A percentile compares a stretch with the other conserved stretches of the same genome.
Conservation (phyloP, 2,329 filamentous ascomycete genomes). For the Nemania sp. region DNA sequence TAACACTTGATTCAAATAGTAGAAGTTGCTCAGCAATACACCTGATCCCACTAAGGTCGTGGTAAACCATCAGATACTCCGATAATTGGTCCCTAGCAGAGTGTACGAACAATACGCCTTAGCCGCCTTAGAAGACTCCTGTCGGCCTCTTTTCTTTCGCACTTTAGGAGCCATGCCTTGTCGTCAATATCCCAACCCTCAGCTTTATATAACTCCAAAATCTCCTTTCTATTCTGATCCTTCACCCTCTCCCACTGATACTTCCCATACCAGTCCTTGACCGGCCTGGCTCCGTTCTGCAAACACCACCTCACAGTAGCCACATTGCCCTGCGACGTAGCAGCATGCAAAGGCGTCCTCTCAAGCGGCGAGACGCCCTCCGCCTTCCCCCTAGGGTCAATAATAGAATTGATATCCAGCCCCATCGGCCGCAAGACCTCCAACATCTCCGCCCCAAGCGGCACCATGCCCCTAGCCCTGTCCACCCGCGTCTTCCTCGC, state of each 20-base stretch:
- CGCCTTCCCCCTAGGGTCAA: constrained; percentile 20
- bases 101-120: background rate
- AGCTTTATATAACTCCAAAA: constrained; percentile 7
- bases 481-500: background rate
- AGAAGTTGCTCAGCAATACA: no score
- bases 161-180: constrained; percentile 6
- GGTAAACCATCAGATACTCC: no score
- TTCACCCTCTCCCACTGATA: constrained; percentile 20
- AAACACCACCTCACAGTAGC: constrained; percentile 11
- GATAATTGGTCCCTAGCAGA: no score
- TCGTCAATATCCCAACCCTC: constrained; percentile 20
- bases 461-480: no score
- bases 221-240: background rate
- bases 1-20: no score
- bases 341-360: constrained; percentile 16
- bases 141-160: background rate
- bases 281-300: constrained; percentile 14
- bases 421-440: constrained; percentile 17
- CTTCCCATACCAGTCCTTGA: constrained; percentile 13
- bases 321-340: constrained; percentile 13
- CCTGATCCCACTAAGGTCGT: no score
- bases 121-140: background rate
- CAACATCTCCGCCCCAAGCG: background rate
- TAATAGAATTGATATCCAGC: constrained; percentile 24
- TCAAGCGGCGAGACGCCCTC: constrained; percentile 17